Conservation (phyloP, 306 rosid species). For the Sicyos edulis region DNA sequence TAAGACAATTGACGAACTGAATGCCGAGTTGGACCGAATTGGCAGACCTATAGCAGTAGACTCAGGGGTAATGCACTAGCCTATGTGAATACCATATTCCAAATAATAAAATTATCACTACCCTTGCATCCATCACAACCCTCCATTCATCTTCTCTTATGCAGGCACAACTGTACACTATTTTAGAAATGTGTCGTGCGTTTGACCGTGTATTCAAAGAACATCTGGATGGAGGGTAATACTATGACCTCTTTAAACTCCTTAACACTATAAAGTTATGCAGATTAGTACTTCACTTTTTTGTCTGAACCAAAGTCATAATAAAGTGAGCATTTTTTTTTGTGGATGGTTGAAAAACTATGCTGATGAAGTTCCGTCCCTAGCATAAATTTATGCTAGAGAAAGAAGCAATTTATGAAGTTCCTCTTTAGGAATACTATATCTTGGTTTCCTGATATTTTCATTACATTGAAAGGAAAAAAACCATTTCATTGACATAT, state of each 20-base stretch:
- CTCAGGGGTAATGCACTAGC: slow-evolving; percentile 61
- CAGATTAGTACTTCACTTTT: too few species aligned
- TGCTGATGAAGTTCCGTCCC: background rate
- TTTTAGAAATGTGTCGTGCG: slow-evolving; percentile 95
- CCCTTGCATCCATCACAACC: slow-evolving; percentile 5
- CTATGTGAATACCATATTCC: background rate
- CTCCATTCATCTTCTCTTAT: slow-evolving; percentile 19
- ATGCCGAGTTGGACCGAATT: slow-evolving; percentile 93
- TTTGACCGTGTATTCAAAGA: slow-evolving; percentile 96
- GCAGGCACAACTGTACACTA: slow-evolving; percentile 92
- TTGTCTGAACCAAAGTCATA: slow-evolving; percentile 6
- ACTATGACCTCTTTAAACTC: slow-evolving; percentile 17
- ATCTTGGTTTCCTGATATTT: too few species aligned
- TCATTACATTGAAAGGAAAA: too few species aligned
- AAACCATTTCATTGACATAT: too few species aligned
- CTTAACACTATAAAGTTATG: background rate
- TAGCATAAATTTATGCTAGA: background rate
- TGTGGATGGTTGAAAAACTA: background rate
- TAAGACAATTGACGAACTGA: slow-evolving; percentile 87
- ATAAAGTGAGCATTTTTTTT: background rate
- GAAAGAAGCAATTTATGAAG: background rate
- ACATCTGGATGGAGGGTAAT: slow-evolving; percentile 98
- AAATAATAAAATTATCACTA: background rate
- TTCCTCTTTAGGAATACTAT: background rate
- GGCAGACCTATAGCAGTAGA: slow-evolving; percentile 94